Percentiles rank a stretch among this genome's conserved stretches.
Conservation (phyloP, 108 stramenopile species). For the Skeletonema menzelii region DNA sequence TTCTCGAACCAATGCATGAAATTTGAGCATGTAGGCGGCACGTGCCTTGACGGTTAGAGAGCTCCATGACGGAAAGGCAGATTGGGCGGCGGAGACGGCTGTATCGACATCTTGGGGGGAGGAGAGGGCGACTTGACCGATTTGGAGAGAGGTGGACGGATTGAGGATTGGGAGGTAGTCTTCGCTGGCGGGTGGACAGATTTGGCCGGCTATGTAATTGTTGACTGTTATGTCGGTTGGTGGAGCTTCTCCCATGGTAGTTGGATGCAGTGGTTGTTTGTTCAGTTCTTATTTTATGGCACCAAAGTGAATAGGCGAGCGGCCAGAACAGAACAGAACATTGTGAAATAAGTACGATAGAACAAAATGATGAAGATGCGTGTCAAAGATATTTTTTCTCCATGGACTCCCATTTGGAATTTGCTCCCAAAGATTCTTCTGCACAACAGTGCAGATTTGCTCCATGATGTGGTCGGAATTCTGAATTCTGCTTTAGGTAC, state of each 20-base stretch:
- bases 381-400: too few relatives aligned
- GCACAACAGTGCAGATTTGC: too few relatives aligned
- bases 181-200: constrained; percentile 51
- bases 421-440: too few relatives aligned
- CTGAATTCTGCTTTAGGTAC: too few relatives aligned
- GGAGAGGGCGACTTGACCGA: constrained; percentile 75
- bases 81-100: constrained; percentile 77
- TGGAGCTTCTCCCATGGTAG: constrained; percentile 3
- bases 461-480: too few relatives aligned
- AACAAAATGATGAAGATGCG: too few relatives aligned
- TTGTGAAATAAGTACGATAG: too few relatives aligned
- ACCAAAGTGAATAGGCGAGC: too few relatives aligned
- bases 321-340: too few relatives aligned
- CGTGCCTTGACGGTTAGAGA: constrained; percentile 79
- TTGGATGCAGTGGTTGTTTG: too few relatives aligned
- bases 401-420: too few relatives aligned
- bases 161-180: constrained; percentile 61
- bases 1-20: constrained; percentile 80
- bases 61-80: constrained; percentile 83
- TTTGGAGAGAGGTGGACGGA: constrained; percentile 48
- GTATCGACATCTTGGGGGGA: constrained; percentile 62
- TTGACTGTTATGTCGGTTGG: constrained; percentile 27
- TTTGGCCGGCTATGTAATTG: constrained; percentile 71
- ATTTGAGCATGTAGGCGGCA: constrained; percentile 91
- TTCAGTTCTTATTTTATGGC: not conserved